Evolutionary conservation across 768 basidiomycete species (phyloP), one percentile per base, ranked within the genome.

Genomic region (Tephrocybe sp.): DNA sequence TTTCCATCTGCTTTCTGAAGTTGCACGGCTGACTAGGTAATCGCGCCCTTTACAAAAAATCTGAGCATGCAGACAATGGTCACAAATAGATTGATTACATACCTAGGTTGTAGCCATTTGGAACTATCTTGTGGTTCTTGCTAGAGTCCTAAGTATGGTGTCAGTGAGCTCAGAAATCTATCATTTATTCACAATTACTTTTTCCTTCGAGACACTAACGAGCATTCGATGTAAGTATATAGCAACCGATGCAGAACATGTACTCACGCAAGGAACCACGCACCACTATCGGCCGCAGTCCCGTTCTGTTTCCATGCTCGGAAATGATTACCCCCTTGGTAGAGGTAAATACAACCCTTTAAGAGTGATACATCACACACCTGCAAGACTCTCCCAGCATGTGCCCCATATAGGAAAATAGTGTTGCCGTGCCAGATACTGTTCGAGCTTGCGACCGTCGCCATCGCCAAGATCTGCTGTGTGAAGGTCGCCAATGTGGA

Each of bases 241-340:
- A 35, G 11, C 30, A 14, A 8, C 12, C 4, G n/a, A n/a, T 23
- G 48, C 20, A 5, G 10, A 23, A 36, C 17, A 14, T 19, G 33
- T 36, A 36, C n/a, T 36, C 62, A 87, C 88, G 81, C 90, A 9
- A 94, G 72, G 61, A 93, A 93, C 91, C 91, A 93, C 7, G 91
- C 91, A 0, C 85, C 82, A 42, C 80, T 86, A 59, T 84, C 72
- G 0, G 79, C 88, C 14, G 71, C 61, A 0, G 86, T 83, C 3
- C 89, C 91, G 57, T 92, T 90, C 74, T 94, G 91, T 61, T 82
- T 84, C 91, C 91, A 94, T 7, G 89, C 89, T 43, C 91, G 79
- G 61, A 89, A 94, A 62, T 94, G 92, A 51, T 93, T 85, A 2
- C 91, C 92, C n/a, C 90, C 90, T 77, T 45, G 23, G 23, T 61